Base-by-base conservation (phyloP, 331 rosid species). In the Erythrophleum ivorense region DNA sequence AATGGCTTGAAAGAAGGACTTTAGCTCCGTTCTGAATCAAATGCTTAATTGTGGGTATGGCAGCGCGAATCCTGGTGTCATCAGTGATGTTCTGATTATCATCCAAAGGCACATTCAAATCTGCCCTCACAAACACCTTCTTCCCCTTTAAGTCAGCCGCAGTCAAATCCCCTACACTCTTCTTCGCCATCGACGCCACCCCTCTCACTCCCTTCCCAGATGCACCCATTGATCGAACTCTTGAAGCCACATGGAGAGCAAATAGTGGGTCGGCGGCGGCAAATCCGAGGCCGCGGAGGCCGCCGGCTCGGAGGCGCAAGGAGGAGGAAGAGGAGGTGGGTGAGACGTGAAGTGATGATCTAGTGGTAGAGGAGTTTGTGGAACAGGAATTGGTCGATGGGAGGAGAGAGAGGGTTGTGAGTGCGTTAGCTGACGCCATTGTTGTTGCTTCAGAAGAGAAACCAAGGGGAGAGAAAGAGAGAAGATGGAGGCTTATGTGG, bases 41-140 rank as follows among this genome's bases (percentile, higher is more conserved):
- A 67, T 94, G 75, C 87, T 96, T 88, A 78, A 96, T 96, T 18
- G 99, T 96, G 57, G 99, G 99, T 0, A 96, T 18, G 11, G 99
- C 99, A 31, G 99, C 99, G 1, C 99, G 91, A 62, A 96, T 85
- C 78, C 99, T 96, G n/a, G 99, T 96, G 71, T 96, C 99, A 59
- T 96, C 99, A 12, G 99, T 96, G 83, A 96, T 96, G 40, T 90
- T 91, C 89, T 91, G 97, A 72, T 80, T 91, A n/a, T 96, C 99
- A 78, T 94, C 94, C 79, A 96, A 87, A 1, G 99, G 99, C 21
- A 96, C 99, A 78, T 96, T 96, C 77, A 96, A 85, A 80, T 96
- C 99, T 1, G 97, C 99, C 40, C 99, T 89, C 29, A 95, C 94
- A 46, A 95, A 92, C 46, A 95, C 99, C 71, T 60, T 96, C 91